Conservation (phyloP, 495 filamentous ascomycete species). For the Trichoderma erinaceum region DNA sequence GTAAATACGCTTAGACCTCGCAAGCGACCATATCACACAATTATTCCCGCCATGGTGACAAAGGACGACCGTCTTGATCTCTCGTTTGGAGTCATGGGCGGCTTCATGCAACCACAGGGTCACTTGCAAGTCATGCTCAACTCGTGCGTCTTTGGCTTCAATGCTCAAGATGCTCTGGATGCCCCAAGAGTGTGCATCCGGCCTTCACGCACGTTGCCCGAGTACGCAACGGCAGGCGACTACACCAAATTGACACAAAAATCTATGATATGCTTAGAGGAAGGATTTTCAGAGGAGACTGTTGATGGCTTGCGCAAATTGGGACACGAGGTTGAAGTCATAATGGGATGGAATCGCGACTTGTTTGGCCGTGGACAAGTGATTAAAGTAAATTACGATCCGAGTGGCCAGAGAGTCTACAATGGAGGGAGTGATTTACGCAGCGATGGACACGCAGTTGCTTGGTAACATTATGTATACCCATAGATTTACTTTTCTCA, state of each 20-base stretch:
- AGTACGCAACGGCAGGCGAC: constrained; percentile 23
- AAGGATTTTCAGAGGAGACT: constrained; percentile 66
- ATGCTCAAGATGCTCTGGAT: constrained; percentile 84
- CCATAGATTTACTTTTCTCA: neutral
- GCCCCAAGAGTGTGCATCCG: constrained; percentile 82
- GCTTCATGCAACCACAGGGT: constrained; percentile 98
- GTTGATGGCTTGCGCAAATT: constrained; percentile 57
- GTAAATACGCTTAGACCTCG: constrained; percentile 72
- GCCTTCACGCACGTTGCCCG: constrained; percentile 53
- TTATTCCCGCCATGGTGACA: constrained; percentile 89
- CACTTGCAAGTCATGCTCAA: constrained; percentile 93
- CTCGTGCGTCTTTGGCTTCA: constrained; percentile 73
- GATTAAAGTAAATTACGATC: constrained; percentile 60
- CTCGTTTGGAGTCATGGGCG: constrained; percentile 94
- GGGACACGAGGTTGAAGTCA: constrained; percentile 68
- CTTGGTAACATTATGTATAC: constrained; percentile 31
- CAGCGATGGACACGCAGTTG: constrained; percentile 80
- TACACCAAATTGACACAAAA: constrained; percentile 16
- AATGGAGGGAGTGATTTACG: constrained; percentile 84
- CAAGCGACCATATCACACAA: constrained; percentile 94
- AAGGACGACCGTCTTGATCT: constrained; percentile 75
- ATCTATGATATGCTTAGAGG: constrained; percentile 65
- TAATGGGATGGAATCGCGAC: constrained; percentile 58
- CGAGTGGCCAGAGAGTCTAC: constrained; percentile 65
- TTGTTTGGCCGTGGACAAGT: constrained; percentile 90